phyloP scores from a whole-genome alignment of 2,329 filamentous ascomycete species.

The Sarocladium brachiariae region DNA sequence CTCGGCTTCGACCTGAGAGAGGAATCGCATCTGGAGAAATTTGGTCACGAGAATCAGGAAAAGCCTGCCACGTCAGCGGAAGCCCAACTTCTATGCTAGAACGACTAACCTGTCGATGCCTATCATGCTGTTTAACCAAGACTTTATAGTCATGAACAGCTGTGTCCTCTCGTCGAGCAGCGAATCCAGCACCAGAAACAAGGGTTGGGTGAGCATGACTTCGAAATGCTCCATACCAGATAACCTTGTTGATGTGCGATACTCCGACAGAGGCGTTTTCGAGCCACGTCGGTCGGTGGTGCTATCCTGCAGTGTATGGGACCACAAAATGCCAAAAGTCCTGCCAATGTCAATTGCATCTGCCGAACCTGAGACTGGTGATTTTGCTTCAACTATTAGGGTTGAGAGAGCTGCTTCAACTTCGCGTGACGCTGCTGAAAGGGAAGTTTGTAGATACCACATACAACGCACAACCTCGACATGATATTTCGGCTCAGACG shows the following conservation, averaged over 20 bases:
- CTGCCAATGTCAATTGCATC: constrained; percentile 55
- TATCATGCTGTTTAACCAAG: constrained; percentile 67
- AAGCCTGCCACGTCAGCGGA: constrained; percentile 35
- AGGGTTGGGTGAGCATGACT: constrained; percentile 69
- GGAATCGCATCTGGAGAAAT: constrained; percentile 47
- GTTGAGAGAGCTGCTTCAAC: constrained; percentile 73
- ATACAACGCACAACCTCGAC: constrained; percentile 84
- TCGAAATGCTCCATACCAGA: constrained; percentile 58
- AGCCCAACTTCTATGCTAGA: neutral
- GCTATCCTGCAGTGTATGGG: constrained; percentile 63
- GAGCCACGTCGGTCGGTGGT: constrained; percentile 44
- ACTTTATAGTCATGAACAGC: constrained; percentile 67
- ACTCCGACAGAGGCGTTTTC: constrained; percentile 33
- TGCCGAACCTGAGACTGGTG: neutral
- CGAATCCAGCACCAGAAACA: constrained; percentile 76
- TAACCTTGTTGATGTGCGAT: constrained; percentile 32
- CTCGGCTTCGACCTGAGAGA: constrained; percentile 22
- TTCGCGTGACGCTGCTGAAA: constrained; percentile 60
- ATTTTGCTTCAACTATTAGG: constrained; percentile 49
- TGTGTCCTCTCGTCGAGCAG: constrained; percentile 67
- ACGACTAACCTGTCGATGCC: constrained; percentile 53
- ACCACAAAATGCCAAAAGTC: constrained; percentile 73
- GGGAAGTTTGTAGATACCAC: constrained; percentile 74
- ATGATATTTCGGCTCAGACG: constrained; percentile 83
- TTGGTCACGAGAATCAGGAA: constrained; percentile 56